A percentile compares a stretch with the other conserved stretches of the same genome.
Evolutionary conservation across 768 basidiomycete genomes (phyloP).

Genomic region (Kwoniella heveanensis): DNA sequence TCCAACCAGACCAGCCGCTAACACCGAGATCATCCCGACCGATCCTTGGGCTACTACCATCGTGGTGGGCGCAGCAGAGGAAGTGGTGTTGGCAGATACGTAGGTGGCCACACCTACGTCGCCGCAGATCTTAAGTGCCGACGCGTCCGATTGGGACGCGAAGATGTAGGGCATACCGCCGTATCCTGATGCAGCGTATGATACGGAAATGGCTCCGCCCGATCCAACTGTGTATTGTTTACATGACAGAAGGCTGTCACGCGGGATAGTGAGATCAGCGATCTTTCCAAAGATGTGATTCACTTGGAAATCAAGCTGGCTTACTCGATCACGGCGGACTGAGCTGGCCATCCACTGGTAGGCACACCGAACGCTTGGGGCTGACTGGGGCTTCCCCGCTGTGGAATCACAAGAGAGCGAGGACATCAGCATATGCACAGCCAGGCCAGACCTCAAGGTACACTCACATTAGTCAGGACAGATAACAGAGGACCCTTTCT

Average conservation of each 20-base stretch:
- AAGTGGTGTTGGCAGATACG: slow-evolving; percentile 23
- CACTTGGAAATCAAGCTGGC: too few species aligned
- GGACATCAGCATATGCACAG: not conserved
- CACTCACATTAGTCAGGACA: slow-evolving; percentile 51
- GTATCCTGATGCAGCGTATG: slow-evolving; percentile 45
- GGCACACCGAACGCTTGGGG: slow-evolving; percentile 40
- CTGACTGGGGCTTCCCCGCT: slow-evolving; percentile 43
- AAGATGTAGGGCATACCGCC: slow-evolving; percentile 52
- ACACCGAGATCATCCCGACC: slow-evolving; percentile 10
- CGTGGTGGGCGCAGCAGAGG: slow-evolving; percentile 14
- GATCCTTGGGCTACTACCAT: slow-evolving; percentile 7
- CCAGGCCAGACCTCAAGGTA: not conserved
- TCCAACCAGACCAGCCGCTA: slow-evolving; percentile 14
- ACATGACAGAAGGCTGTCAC: slow-evolving; percentile 51
- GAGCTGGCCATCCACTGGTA: slow-evolving; percentile 39
- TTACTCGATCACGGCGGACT: slow-evolving; percentile 50
- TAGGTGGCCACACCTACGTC: slow-evolving; percentile 24
- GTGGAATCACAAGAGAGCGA: not conserved
- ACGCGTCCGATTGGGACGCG: slow-evolving; percentile 32
- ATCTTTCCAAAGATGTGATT: too few species aligned
- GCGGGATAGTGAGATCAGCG: too few species aligned
- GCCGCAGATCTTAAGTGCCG: slow-evolving; percentile 33
- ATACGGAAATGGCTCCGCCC: slow-evolving; percentile 41
- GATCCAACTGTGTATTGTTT: slow-evolving; percentile 40
- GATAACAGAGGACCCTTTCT: slow-evolving; percentile 51